Evolutionary conservation across 2,329 filamentous ascomycete species (phyloP), one percentile per base, ranked within the genome.

Genomic region (Xylariaceae sp.): DNA sequence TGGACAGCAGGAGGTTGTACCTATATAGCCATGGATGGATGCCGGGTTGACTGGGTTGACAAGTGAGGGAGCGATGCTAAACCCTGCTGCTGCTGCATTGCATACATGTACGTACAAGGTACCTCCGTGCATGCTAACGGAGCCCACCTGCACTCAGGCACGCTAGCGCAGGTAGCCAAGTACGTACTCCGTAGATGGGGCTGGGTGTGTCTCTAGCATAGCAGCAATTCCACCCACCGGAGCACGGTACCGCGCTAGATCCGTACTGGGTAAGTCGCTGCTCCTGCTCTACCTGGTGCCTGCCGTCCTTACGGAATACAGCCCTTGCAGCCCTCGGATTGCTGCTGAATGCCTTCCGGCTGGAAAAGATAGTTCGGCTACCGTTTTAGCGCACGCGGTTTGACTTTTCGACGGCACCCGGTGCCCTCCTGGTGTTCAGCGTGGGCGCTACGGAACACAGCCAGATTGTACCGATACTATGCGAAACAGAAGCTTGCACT

Each of bases 11-110:
- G 56, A 49, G 23, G 23, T 30, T 30, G 23, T 44, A 42, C 35
- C 39, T 50, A 35, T 37, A 55, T 55, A 34, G 23, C 13, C 35
- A 17, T 51, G 53, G 50, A 55, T 61, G 53, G 53, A 56, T 18
- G 23, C 23, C 23, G 23, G 17, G 17, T 18, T 18, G 17, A 18
- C 17, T 30, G 23, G 23, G 23, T 30, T 30, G 23, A 30, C 23
- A 30, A 30, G 23, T 30, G 23, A 30, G 23, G 23, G 23, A 30
- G 23, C 51, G 52, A 39, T 35, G 34, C 11, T 53, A 49, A 50
- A 50, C 5, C 8, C 11, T 18, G 7, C 11, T 8, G 47, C 47
- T 15, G 47, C 47, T 15, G 23, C n/a, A n/a, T n/a, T 45, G 13
- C 13, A n/a, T 45, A 15, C 9, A 13, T 45, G n/a, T 45, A 11